These are phyloP conservation scores for Sporothrix phasma DNA, from an alignment of 2,329 filamentous ascomycete genomes.

Conservation along the genomic window DNA sequence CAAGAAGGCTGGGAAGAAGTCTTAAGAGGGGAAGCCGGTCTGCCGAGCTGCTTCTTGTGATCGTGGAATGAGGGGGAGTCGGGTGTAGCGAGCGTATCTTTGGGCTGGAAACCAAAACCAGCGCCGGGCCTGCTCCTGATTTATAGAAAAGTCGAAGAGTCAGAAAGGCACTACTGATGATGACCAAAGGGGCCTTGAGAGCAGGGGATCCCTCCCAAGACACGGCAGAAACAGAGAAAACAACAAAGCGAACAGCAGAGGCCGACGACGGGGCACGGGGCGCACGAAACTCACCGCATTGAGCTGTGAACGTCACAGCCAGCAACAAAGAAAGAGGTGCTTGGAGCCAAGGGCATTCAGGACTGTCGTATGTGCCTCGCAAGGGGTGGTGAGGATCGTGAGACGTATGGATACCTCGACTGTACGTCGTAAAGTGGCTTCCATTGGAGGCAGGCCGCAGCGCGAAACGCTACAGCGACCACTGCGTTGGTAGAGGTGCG, in stretches of 20 bases:
- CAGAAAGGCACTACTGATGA: neutral
- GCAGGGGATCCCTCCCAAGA: neutral
- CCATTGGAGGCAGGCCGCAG: neutral
- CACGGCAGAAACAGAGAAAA: neutral
- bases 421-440: conserved; percentile 9
- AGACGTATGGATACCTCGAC: conserved; percentile 1
- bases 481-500: too few relatives aligned
- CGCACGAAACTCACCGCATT: conserved; percentile 5
- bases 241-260: neutral
- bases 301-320: neutral
- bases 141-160: neutral
- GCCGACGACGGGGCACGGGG: neutral
- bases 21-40: neutral
- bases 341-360: neutral
- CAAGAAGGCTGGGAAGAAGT: neutral
- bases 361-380: neutral
- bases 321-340: neutral
- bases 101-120: conserved; percentile 23
- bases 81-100: conserved; percentile 20
- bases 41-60: neutral
- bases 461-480: neutral
- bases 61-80: conserved; percentile 1
- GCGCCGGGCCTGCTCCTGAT: conserved; percentile 22
- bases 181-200: neutral
- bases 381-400: neutral